phyloP scores from a whole-genome alignment of 2,329 filamentous ascomycete species.

The Atkinsonella hypoxylon region DNA sequence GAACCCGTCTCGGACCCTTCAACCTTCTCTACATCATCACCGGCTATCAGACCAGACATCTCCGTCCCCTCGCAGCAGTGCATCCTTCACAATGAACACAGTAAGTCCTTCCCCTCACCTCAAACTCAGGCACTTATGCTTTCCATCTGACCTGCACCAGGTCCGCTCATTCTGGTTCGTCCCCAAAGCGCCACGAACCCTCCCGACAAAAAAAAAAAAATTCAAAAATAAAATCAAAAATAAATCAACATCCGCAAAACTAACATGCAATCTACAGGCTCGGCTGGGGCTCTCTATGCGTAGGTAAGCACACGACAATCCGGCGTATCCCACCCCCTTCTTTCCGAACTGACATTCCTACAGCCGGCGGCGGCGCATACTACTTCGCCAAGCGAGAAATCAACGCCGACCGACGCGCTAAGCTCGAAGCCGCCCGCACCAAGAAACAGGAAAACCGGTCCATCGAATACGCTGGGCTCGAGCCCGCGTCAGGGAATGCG shows the following conservation, averaged over 20 bases:
- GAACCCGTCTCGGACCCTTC: too few species aligned
- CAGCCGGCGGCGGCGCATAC: constrained; percentile 84
- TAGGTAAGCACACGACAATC: constrained; percentile 53
- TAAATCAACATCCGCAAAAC: background rate
- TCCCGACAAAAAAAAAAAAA: constrained; percentile 3
- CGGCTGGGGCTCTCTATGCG: constrained; percentile 82
- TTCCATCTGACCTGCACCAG: constrained; percentile 20
- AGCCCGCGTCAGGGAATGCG: constrained; percentile 25
- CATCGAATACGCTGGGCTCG: constrained; percentile 36
- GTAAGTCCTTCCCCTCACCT: constrained; percentile 23
- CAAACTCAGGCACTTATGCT: background rate
- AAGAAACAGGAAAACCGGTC: constrained; percentile 48
- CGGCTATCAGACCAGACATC: background rate
- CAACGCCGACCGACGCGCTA: constrained; percentile 72
- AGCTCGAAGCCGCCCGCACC: constrained; percentile 53
- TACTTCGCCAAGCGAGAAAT: constrained; percentile 92
- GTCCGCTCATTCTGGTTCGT: constrained; percentile 55
- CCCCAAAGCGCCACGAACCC: background rate
- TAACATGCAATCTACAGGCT: constrained; percentile 44
- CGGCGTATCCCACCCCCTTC: background rate
- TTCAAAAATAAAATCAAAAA: too few species aligned
- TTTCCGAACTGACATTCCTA: background rate
- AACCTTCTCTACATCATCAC: background rate
- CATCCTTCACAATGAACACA: constrained; percentile 35
- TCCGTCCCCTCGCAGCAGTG: background rate